Conservation (phyloP, 176 grass and related monocot genomes). For the Poa pratensis region DNA sequence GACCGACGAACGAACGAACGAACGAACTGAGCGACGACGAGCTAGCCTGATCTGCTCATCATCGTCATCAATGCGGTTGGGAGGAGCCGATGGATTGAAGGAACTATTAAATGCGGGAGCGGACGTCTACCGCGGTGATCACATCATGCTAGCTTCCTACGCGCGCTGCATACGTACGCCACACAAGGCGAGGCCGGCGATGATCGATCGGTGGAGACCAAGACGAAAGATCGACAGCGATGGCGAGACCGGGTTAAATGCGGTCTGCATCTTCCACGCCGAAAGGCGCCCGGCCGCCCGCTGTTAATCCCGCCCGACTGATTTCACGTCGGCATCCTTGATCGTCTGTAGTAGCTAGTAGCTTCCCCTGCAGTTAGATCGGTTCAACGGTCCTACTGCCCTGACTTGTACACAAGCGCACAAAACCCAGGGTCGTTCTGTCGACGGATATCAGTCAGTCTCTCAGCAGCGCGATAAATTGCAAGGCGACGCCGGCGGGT, state of each 20-base stretch:
- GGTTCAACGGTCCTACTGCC: too few relatives aligned
- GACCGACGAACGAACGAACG: not conserved
- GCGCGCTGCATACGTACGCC: not conserved
- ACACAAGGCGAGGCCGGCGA: too few relatives aligned
- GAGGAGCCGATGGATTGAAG: not conserved
- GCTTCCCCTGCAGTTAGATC: too few relatives aligned
- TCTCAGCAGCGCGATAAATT: not conserved
- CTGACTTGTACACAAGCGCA: too few relatives aligned
- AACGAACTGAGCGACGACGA: not conserved
- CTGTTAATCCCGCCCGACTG: not conserved
- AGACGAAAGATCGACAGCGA: too few relatives aligned
- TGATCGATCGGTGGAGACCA: too few relatives aligned
- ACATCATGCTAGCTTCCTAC: not conserved
- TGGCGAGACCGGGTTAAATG: not conserved
- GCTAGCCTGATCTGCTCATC: not conserved
- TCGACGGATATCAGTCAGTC: too few relatives aligned
- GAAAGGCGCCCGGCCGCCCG: not conserved
- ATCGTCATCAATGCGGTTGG: slow-evolving; percentile 2
- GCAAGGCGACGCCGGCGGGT: not conserved
- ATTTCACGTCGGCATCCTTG: too few relatives aligned
- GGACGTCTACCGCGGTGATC: not conserved
- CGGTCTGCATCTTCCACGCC: not conserved
- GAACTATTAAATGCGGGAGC: not conserved
- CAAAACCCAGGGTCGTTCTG: too few relatives aligned
- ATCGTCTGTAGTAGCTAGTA: too few relatives aligned